A percentile compares a stretch with the other conserved stretches of the same genome.
These are phyloP conservation scores for Phenoliferia sp. DNA, from an alignment of 1,284 basidiomycete species.

Conservation along the genomic window DNA sequence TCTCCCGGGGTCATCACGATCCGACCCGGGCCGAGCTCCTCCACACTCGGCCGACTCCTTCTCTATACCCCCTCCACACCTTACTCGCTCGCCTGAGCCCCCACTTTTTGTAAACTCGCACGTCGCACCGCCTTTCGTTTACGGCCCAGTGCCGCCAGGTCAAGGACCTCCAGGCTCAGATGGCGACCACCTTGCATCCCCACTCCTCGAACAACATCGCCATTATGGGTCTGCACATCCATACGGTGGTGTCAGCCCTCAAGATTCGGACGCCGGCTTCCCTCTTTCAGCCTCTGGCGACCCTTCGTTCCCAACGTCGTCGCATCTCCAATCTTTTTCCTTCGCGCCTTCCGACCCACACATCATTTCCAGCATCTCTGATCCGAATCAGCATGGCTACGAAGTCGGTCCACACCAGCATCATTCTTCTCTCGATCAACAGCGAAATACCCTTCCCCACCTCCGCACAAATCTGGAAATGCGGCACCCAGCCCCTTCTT, in stretches of 20 bases:
- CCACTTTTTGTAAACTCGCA: background rate
- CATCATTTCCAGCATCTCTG: background rate
- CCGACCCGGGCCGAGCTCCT: background rate
- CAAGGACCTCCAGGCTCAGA: background rate
- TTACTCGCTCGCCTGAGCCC: background rate
- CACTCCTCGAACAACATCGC: background rate
- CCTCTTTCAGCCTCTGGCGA: background rate
- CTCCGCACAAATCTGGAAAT: background rate
- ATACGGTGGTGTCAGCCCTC: background rate
- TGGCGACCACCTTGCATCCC: background rate
- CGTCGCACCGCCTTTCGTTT: background rate
- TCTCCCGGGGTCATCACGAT: background rate
- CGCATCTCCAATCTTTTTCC: slow-evolving; percentile 20
- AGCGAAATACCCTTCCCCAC: background rate
- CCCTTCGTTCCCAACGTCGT: background rate
- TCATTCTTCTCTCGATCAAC: background rate
- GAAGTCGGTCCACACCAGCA: background rate
- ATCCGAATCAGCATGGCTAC: background rate
- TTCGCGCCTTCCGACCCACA: slow-evolving; percentile 10
- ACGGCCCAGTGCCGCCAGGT: background rate
- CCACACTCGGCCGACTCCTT: background rate
- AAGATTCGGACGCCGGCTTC: slow-evolving; percentile 1
- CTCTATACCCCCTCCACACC: background rate
- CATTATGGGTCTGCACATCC: background rate
- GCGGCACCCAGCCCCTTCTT: background rate